A percentile compares a stretch with the other conserved stretches of the same genome.
Evolutionary conservation across 805 yeast genomes (phyloP).

Genomic region (Danielozyma ontarioensis): DNA sequence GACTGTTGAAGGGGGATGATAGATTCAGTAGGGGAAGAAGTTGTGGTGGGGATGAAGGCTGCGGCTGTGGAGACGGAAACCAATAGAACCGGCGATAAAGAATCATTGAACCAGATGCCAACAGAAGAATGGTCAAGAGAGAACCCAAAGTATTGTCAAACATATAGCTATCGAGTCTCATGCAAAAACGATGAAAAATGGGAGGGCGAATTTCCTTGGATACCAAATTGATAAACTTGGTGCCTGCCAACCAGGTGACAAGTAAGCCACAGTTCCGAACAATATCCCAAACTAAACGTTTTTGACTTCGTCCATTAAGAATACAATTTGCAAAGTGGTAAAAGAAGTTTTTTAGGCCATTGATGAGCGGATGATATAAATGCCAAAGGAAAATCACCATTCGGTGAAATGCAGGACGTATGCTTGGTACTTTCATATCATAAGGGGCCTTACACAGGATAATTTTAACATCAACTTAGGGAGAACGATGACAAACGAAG

Average conservation of each 20-base stretch:
- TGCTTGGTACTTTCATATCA: too few species aligned
- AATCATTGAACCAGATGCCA: not conserved
- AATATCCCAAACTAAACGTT: not conserved
- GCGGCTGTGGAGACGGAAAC: not conserved
- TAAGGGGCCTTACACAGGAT: too few species aligned
- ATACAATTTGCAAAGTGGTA: not conserved
- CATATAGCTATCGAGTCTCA: not conserved
- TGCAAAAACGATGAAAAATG: not conserved
- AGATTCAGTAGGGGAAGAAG: not conserved
- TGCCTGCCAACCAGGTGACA: not conserved
- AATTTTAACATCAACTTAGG: too few species aligned
- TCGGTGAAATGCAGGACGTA: too few species aligned
- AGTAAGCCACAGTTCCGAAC: not conserved
- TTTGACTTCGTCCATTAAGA: not conserved
- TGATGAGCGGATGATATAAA: too few species aligned
- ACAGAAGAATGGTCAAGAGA: not conserved
- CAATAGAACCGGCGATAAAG: not conserved
- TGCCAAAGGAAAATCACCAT: too few species aligned
- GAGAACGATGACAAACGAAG: too few species aligned
- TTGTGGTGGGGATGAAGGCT: not conserved
- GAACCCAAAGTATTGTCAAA: not conserved
- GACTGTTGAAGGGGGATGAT: not conserved
- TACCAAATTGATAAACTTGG: not conserved
- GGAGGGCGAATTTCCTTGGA: not conserved
- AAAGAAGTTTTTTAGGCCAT: not conserved